These are phyloP conservation scores for Diaporthe citri DNA, from an alignment of 2,329 filamentous ascomycete species.

Conservation along the genomic window DNA sequence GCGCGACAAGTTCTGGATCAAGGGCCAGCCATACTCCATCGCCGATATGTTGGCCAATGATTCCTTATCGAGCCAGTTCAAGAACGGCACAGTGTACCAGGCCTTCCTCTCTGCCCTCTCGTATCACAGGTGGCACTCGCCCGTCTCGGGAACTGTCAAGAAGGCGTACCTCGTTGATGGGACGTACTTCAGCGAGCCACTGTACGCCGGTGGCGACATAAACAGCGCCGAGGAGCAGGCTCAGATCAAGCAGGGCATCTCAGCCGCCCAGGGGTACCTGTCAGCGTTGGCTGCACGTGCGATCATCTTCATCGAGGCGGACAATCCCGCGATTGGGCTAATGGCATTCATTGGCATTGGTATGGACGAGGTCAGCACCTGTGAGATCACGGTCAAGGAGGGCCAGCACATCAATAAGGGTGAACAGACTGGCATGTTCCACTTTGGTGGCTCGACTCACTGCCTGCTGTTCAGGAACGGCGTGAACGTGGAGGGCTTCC, in stretches of 20 bases:
- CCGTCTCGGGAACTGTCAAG: slow-evolving; percentile 72
- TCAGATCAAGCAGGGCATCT: slow-evolving; percentile 53
- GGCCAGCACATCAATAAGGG: slow-evolving; percentile 77
- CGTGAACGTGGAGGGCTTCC: slow-evolving; percentile 60
- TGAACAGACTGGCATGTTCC: slow-evolving; percentile 82
- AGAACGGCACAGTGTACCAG: slow-evolving; percentile 76
- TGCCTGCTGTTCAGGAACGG: slow-evolving; percentile 75
- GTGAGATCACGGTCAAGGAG: slow-evolving; percentile 76
- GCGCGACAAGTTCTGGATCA: slow-evolving; percentile 76
- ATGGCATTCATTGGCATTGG: slow-evolving; percentile 79
- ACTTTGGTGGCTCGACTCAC: slow-evolving; percentile 81
- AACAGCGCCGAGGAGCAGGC: slow-evolving; percentile 44
- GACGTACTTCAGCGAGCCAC: slow-evolving; percentile 75
- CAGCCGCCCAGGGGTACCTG: slow-evolving; percentile 73
- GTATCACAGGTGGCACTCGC: slow-evolving; percentile 80
- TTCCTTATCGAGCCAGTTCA: slow-evolving; percentile 65
- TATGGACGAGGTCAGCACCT: slow-evolving; percentile 82
- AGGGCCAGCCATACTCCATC: slow-evolving; percentile 76
- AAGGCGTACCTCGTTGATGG: slow-evolving; percentile 69
- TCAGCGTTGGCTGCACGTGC: slow-evolving; percentile 76
- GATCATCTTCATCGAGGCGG: slow-evolving; percentile 61
- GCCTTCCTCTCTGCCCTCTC: slow-evolving; percentile 76
- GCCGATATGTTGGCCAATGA: slow-evolving; percentile 73
- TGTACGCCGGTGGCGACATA: slow-evolving; percentile 55
- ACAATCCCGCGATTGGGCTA: slow-evolving; percentile 73